Percentiles rank a stretch among this genome's conserved stretches.
phyloP scores from a whole-genome alignment of 148 eudicot genomes.

The Vaccinium macrocarpon region DNA sequence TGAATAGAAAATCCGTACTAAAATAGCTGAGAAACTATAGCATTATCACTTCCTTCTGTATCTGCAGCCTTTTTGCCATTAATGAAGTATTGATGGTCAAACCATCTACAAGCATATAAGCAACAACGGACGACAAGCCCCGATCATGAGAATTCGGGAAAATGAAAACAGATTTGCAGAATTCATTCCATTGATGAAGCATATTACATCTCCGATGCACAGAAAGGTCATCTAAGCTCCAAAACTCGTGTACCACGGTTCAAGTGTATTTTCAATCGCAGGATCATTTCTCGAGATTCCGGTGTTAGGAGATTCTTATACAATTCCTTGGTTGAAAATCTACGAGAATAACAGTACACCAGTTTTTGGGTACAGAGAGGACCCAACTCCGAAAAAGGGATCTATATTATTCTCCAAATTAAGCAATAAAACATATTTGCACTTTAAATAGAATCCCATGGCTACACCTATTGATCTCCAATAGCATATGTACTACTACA shows the following conservation, averaged over 20 bases:
- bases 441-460: neutral
- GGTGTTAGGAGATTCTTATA: neutral
- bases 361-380: neutral
- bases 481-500: neutral
- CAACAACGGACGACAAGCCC: too few species aligned
- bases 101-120: too few species aligned
- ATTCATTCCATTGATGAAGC: neutral
- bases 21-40: too few species aligned
- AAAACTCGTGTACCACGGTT: too few species aligned
- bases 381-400: neutral
- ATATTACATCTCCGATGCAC: neutral
- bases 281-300: neutral
- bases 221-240: neutral
- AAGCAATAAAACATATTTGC: neutral
- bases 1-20: too few species aligned
- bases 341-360: neutral
- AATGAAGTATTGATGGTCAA: too few species aligned
- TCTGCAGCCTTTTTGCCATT: too few species aligned
- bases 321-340: neutral
- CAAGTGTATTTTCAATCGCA: neutral
- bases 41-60: too few species aligned
- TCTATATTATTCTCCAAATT: neutral
- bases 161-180: neutral
- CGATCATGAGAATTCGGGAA: too few species aligned
- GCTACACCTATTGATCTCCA: neutral